phyloP scores from a whole-genome alignment of 192 early-diverging fungal species.

The Podila epicladia region DNA sequence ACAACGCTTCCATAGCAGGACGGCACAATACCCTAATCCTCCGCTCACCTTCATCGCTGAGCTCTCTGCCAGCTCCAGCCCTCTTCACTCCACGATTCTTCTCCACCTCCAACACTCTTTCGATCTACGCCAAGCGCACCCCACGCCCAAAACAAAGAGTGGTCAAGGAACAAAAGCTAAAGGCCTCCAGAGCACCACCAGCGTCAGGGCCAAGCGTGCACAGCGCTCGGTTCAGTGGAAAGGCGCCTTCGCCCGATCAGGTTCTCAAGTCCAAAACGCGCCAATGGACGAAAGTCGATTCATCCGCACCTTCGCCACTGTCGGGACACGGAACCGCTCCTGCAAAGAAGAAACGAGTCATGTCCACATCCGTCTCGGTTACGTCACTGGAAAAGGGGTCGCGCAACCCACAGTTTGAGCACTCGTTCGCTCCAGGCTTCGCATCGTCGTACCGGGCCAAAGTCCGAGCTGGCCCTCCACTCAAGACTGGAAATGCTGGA shows the following conservation, averaged over 20 bases:
- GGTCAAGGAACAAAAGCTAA: constrained; percentile 39
- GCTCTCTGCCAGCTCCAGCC: background rate
- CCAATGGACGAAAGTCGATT: constrained; percentile 21
- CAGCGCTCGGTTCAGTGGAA: background rate
- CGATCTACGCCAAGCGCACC: constrained; percentile 23
- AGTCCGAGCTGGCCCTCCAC: background rate
- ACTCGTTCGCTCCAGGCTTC: constrained; percentile 46
- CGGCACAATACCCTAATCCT: background rate
- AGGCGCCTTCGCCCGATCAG: constrained; percentile 9
- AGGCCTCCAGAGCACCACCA: background rate
- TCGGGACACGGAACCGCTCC: background rate
- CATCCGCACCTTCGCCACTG: background rate
- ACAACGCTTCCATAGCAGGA: background rate
- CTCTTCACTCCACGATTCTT: constrained; percentile 7
- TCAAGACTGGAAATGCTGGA: constrained; percentile 44
- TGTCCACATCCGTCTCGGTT: constrained; percentile 35
- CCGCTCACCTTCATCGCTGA: background rate
- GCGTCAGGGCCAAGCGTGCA: background rate
- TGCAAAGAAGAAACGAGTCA: constrained; percentile 8
- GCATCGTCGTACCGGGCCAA: constrained; percentile 15
- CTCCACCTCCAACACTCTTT: constrained; percentile 7
- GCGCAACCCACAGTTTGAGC: constrained; percentile 44
- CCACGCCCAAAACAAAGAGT: constrained; percentile 42
- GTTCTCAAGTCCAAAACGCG: constrained; percentile 15
- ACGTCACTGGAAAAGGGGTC: constrained; percentile 45